A percentile compares a stretch with the other conserved stretches of the same genome.
phyloP scores from a whole-genome alignment of 352 stramenopile genomes.

The Globisporangium camurandrum region DNA sequence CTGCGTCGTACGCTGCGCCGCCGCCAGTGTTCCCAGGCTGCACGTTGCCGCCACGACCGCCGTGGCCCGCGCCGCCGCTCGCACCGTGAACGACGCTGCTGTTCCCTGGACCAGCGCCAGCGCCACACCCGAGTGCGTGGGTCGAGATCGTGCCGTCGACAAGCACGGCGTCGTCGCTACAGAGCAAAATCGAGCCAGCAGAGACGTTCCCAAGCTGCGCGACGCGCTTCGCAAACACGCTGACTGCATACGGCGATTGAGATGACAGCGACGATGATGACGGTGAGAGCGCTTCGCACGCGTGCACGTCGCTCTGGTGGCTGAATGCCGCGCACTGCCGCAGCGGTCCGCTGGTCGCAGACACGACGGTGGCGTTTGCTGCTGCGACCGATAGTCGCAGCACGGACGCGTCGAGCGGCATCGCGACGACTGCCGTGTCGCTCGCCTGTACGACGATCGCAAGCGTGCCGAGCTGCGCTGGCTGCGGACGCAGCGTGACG shows the following conservation, averaged over 20 bases:
- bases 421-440: constrained; percentile 24
- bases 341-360: constrained; percentile 40
- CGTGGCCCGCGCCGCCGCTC: constrained; percentile 63
- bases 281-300: constrained; percentile 22
- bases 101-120: constrained; percentile 44
- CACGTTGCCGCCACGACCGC: constrained; percentile 50
- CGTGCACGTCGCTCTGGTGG: constrained; percentile 26
- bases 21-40: constrained; percentile 42
- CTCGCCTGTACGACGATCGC: constrained; percentile 24
- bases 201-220: constrained; percentile 38
- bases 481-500: constrained; percentile 37
- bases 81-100: constrained; percentile 38
- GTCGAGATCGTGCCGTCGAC: constrained; percentile 32
- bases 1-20: constrained; percentile 34
- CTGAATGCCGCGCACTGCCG: constrained; percentile 31
- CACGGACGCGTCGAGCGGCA: constrained; percentile 57
- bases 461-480: constrained; percentile 37
- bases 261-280: neutral
- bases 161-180: constrained; percentile 28
- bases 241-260: constrained; percentile 28
- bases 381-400: constrained; percentile 32
- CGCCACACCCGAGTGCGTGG: constrained; percentile 34
- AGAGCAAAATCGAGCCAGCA: constrained; percentile 52
- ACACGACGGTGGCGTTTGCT: constrained; percentile 35
- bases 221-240: constrained; percentile 32